Conservation (phyloP, 2,329 filamentous ascomycete genomes). For the Beauveria rudraprayagi region DNA sequence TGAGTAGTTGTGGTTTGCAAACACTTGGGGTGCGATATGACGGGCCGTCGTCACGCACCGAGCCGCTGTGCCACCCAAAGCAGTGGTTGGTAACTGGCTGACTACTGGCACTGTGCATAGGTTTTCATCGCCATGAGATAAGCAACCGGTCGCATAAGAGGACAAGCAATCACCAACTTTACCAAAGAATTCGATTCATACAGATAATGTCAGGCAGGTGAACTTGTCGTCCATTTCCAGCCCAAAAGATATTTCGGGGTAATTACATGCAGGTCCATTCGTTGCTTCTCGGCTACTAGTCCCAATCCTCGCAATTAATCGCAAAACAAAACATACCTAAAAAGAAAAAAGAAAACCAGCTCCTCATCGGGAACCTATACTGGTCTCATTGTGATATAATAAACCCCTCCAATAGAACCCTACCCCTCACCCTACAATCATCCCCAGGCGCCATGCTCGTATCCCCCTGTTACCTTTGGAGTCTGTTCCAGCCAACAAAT, state of each 20-base stretch:
- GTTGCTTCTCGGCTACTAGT: not conserved
- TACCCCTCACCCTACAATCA: not conserved
- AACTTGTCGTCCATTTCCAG: not conserved
- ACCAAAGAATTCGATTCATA: not conserved
- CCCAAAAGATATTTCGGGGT: not conserved
- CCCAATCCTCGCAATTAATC: not conserved
- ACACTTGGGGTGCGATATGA: not conserved
- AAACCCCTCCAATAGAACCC: not conserved
- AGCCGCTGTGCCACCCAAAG: not conserved
- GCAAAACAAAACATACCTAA: not conserved
- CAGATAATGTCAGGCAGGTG: not conserved
- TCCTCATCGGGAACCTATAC: not conserved
- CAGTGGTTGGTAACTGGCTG: too few relatives aligned
- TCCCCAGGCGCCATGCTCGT: slow-evolving; percentile 5
- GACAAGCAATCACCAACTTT: not conserved
- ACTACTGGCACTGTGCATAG: not conserved
- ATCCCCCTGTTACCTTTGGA: not conserved
- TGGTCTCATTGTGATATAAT: not conserved
- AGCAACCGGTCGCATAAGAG: not conserved
- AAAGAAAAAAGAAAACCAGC: not conserved
- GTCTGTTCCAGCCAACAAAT: not conserved
- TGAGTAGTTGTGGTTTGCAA: not conserved
- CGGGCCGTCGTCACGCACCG: not conserved
- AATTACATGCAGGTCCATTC: not conserved
- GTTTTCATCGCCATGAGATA: not conserved